These are phyloP conservation scores for Quercus rubra DNA, from an alignment of 306 rosid species.

Conservation along the genomic window DNA sequence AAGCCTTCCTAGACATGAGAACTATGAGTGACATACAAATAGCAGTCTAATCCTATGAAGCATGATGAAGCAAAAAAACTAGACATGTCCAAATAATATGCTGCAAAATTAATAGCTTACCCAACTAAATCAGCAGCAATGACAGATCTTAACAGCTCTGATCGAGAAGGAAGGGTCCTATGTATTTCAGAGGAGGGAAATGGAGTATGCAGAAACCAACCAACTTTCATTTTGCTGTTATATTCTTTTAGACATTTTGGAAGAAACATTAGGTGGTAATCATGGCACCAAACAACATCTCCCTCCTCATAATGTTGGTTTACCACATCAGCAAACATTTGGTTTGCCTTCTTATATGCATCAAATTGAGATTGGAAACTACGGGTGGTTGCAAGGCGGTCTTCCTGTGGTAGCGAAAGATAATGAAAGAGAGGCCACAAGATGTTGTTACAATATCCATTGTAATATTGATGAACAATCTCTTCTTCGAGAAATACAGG, in stretches of 20 bases:
- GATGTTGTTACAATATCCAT: constrained; percentile 96
- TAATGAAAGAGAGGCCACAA: constrained; percentile 97
- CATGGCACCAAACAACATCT: constrained; percentile 97
- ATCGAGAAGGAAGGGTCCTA: constrained; percentile 83
- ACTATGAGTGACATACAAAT: neutral
- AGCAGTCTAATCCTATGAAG: neutral
- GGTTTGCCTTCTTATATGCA: constrained; percentile 91
- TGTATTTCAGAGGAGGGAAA: constrained; percentile 99
- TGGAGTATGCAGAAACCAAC: constrained; percentile 99
- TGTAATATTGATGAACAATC: constrained; percentile 88
- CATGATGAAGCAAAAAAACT: neutral
- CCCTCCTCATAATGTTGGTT: constrained; percentile 81
- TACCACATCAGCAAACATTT: constrained; percentile 93
- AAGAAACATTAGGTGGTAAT: constrained; percentile 95
- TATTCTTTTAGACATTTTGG: constrained; percentile 83
- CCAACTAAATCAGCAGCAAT: constrained; percentile 97
- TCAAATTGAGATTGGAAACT: constrained; percentile 93
- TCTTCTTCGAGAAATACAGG: constrained; percentile 94
- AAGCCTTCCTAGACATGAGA: neutral
- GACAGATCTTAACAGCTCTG: constrained; percentile 86
- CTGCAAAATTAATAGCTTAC: constrained; percentile 45
- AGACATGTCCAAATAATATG: neutral
- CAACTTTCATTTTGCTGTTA: constrained; percentile 82
- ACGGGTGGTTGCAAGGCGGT: constrained; percentile 89
- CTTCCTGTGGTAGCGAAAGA: constrained; percentile 96